Evolutionary conservation across 257 asterid genomes (phyloP), one percentile per base, ranked within the genome.

Genomic region (Eustoma russellianum): DNA sequence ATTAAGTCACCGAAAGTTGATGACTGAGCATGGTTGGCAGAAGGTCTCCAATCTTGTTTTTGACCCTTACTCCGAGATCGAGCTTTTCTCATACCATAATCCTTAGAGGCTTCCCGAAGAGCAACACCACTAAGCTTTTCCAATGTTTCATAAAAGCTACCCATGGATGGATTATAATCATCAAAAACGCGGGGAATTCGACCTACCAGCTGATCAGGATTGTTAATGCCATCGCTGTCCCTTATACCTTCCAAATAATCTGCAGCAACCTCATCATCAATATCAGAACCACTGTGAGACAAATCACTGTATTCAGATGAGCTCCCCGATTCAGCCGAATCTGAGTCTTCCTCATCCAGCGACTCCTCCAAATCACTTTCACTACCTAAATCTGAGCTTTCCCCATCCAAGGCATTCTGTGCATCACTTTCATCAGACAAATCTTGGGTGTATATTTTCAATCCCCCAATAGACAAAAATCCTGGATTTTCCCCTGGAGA

Each of bases 181-280:
- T n/a, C 79, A 55, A 72, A 72, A 13, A 57, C 52, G 62, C 68
- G 55, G 41, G 77, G 65, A 48, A 57, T 62, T 55, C 50, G 66
- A 55, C 77, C 84, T 51, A 73, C 73, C 68, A 91, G 73, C 73
- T 65, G 71, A 75, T 66, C 80, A 52, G 83, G 77, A 66, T 83
- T 75, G 52, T 84, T 57, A 44, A 66, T 48, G 52, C 75, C 52
- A 24, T 52, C 51, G 70, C 47, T 58, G 35, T 92, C 94, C 43
- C 93, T 95, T 59, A 75, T 87, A 48, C 98, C 83, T 70, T 85
- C 90, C 57, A 75, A 72, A 70, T 87, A 91, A 85, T 91, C 98
- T 45, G 71, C 85, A 62, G 95, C 98, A 55, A 91, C 77, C 61
- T 74, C 97, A 17, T 82, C 97, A 59, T 91, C 97, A 45, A 91